Conservation (phyloP, 2,329 filamentous ascomycete genomes). For the Pseudomassariella vexata region DNA sequence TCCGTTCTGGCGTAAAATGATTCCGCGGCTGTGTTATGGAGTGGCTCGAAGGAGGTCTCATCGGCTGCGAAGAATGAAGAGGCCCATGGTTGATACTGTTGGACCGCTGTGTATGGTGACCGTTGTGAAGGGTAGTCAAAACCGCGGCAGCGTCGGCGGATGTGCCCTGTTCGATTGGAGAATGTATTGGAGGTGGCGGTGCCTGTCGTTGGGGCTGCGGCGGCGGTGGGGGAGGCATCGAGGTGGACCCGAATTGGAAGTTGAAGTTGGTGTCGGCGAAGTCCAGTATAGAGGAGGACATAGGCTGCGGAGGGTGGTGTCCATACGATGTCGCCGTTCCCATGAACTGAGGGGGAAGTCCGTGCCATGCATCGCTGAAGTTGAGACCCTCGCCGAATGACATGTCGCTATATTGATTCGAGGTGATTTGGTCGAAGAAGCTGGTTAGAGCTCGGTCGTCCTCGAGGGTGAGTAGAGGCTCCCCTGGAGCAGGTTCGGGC, state of each 20-base stretch:
- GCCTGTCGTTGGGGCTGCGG: constrained; percentile 16
- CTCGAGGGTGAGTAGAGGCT: constrained; percentile 57
- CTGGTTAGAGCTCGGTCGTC: constrained; percentile 52
- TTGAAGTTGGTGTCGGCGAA: constrained; percentile 18
- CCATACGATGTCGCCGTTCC: constrained; percentile 60
- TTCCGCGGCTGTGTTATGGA: constrained; percentile 11
- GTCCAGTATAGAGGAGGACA: constrained; percentile 18
- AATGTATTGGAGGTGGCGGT: constrained; percentile 11
- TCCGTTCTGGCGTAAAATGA: constrained; percentile 12
- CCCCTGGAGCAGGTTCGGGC: constrained; percentile 59
- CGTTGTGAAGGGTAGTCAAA: constrained; percentile 21
- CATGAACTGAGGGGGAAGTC: constrained; percentile 60
- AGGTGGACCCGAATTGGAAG: constrained; percentile 14
- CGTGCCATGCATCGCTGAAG: constrained; percentile 47
- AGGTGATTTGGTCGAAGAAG: constrained; percentile 51
- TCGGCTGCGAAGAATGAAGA: constrained; percentile 13
- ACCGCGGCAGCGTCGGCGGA: constrained; percentile 22
- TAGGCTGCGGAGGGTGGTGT: constrained; percentile 35
- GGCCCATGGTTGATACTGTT: constrained; percentile 11
- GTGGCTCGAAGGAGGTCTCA: constrained; percentile 12
- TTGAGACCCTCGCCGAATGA: constrained; percentile 46
- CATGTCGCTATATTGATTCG: constrained; percentile 42
- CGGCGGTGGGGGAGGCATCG: constrained; percentile 19
- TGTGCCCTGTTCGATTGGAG: constrained; percentile 16
- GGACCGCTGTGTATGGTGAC: constrained; percentile 12